Evolutionary conservation across 495 filamentous ascomycete species (phyloP).

Genomic region (Delitschia confertaspora): DNA sequence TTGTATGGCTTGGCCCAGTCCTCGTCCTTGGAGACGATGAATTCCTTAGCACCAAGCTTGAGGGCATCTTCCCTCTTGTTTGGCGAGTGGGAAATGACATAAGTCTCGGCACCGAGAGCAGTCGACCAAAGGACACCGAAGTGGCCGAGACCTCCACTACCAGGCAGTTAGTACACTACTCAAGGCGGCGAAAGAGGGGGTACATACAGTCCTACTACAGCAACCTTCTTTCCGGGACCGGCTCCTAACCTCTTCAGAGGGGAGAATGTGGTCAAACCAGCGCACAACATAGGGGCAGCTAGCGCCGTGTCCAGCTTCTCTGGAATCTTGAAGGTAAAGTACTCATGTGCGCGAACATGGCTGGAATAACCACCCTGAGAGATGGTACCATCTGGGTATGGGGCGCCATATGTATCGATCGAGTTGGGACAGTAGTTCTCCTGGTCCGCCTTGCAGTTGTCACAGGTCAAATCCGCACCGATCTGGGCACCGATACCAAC

Average conservation of each 20-base stretch:
- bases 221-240: conserved; percentile 73
- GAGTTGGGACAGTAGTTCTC: conserved; percentile 71
- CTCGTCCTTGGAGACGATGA: conserved; percentile 35
- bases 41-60: conserved; percentile 37
- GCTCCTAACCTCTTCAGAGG: conserved; percentile 67
- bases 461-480: conserved; percentile 60
- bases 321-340: conserved; percentile 74
- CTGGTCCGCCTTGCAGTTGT: conserved; percentile 59
- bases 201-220: conserved; percentile 56
- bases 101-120: conserved; percentile 40
- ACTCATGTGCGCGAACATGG: conserved; percentile 67
- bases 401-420: conserved; percentile 58
- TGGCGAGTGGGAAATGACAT: conserved; percentile 38
- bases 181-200: no score
- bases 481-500: conserved; percentile 76
- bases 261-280: conserved; percentile 71
- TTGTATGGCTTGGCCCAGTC: conserved; percentile 37
- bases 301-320: conserved; percentile 54
- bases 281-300: conserved; percentile 85
- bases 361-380: conserved; percentile 59
- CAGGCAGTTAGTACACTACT: neutral
- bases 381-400: conserved; percentile 56
- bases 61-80: conserved; percentile 38
- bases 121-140: conserved; percentile 36
- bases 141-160: conserved; percentile 39